Evolutionary conservation across 306 rosid genomes (phyloP), one percentile per base, ranked within the genome.

Genomic region (Rosa lucieae): DNA sequence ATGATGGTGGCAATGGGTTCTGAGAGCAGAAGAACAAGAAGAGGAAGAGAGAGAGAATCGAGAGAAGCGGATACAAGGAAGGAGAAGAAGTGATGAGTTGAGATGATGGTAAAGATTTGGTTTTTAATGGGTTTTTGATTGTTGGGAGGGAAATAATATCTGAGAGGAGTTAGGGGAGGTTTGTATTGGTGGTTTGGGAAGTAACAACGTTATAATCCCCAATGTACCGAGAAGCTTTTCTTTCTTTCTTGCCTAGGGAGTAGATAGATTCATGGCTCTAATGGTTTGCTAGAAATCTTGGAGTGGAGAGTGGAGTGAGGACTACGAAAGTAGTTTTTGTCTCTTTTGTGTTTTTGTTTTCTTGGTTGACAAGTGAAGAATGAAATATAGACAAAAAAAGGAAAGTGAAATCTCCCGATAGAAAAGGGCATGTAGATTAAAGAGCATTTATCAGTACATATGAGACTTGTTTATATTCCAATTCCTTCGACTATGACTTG

Each of bases 51-150:
- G 67, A 0, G 85, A 81, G 58, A 52, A 51, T 82, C 48, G 3
- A 65, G 79, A 43, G 42, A 67, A 77, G 0, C 67, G 43, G 61
- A 37, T 76, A n/a, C 82, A 44, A 3, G 2, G 35, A 86, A 49
- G 5, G 88, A 84, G 73, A 89, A 92, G 58, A 83, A 86, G 76
- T 9, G 29, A 1, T 0, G n/a, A 65, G n/a, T 62, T 29, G 67
- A 21, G 39, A 11, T 20, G 35, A 3, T 58, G 14, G 21, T 58
- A 35, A 63, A 6, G 70, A 8, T 53, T 71, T 13, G 67, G 13
- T 10, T 67, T 66, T 32, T 21, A 42, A 21, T 46, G 35, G 66
- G 21, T 3, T 40, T 68, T 29, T 46, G 52, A 76, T 35, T 70
- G 56, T 21, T 70, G 56, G 26, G 80, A 70, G 77, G 81, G 77